Conservation (phyloP, 192 early-diverging fungal genomes). For the Anaeromyces robustus region DNA sequence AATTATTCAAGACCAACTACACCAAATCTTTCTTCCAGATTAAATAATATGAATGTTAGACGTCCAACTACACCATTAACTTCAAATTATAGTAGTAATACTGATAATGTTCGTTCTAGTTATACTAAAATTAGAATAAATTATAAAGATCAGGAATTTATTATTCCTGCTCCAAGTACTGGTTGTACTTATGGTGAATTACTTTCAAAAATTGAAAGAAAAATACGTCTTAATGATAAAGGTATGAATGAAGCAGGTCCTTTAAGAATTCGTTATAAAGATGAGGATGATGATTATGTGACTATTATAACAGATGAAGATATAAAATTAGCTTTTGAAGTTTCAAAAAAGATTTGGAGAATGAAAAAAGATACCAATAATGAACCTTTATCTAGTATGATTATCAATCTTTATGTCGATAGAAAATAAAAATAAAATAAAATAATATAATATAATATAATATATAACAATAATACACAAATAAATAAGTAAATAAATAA, state of each 20-base stretch:
- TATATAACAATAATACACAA: too few relatives aligned
- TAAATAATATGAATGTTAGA: conserved; percentile 1
- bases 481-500: too few relatives aligned
- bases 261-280: conserved; percentile 70
- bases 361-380: neutral
- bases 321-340: conserved; percentile 80
- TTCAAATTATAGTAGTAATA: conserved; percentile 8
- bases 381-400: neutral
- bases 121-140: conserved; percentile 74
- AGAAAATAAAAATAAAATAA: neutral
- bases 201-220: conserved; percentile 68
- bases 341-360: neutral
- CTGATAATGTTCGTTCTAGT: conserved; percentile 10
- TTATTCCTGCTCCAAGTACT: conserved; percentile 60
- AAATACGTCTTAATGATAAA: conserved; percentile 62
- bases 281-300: conserved; percentile 86
- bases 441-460: too few relatives aligned
- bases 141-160: conserved; percentile 74
- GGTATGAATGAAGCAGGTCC: conserved; percentile 19
- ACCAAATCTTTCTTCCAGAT: neutral
- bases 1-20: neutral
- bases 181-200: conserved; percentile 63
- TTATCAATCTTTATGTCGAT: neutral
- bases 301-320: conserved; percentile 79
- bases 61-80: conserved; percentile 7